Percentiles rank a stretch among this genome's conserved stretches.
Conservation (phyloP, 345 rosid species). For the Eutrema yunnanense region DNA sequence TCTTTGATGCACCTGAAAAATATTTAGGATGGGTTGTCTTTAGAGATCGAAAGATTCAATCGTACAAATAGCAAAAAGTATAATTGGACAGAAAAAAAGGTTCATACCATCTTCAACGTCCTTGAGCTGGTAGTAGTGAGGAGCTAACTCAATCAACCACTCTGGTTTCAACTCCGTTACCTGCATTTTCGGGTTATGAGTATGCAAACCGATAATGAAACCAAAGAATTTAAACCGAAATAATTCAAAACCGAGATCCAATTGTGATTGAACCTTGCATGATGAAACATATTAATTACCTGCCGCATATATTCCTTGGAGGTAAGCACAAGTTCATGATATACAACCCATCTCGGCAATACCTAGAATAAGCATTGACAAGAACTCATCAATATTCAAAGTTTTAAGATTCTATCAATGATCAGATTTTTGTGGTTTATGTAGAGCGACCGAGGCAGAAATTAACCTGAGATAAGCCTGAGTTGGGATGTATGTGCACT, state of each 20-base stretch:
- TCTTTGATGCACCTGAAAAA: slow-evolving; percentile 66
- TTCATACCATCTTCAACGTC: slow-evolving; percentile 89
- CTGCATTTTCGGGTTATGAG: slow-evolving; percentile 30
- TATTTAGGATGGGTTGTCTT: background rate
- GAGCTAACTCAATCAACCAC: slow-evolving; percentile 97
- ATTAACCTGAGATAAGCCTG: slow-evolving; percentile 83
- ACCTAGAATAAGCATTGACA: slow-evolving; percentile 39
- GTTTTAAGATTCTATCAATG: background rate
- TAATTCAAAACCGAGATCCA: background rate
- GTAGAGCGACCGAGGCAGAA: background rate
- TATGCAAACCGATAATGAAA: slow-evolving; percentile 8
- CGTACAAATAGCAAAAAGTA: background rate
- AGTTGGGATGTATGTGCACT: slow-evolving; percentile 89
- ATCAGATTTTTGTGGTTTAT: background rate
- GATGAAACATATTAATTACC: slow-evolving; percentile 30
- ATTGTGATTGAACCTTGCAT: background rate
- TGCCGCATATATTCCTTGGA: slow-evolving; percentile 93
- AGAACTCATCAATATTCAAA: background rate
- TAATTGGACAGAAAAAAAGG: slow-evolving; percentile 18
- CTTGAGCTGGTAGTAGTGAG: slow-evolving; percentile 89
- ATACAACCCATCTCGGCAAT: slow-evolving; percentile 91
- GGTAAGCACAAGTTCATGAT: slow-evolving; percentile 87
- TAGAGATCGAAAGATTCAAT: background rate
- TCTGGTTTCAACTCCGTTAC: slow-evolving; percentile 96
- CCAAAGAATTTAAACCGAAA: background rate